phyloP scores from a whole-genome alignment of 495 filamentous ascomycete species.

The Aspergillus affinis region DNA sequence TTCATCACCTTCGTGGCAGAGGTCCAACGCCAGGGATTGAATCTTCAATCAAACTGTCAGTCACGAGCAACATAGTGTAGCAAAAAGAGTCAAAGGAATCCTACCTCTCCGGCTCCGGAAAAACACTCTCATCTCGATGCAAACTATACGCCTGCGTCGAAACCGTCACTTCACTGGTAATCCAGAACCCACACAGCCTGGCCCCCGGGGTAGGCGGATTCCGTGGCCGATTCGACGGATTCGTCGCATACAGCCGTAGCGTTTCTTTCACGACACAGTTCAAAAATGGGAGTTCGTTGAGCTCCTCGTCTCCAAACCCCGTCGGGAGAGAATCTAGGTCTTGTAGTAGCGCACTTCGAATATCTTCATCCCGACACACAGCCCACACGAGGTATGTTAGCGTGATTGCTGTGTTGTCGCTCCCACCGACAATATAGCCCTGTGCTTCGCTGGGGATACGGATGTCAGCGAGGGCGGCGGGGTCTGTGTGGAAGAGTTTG shows the following conservation, averaged over 20 bases:
- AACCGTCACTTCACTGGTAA: slow-evolving; percentile 19
- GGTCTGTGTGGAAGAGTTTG: slow-evolving; percentile 28
- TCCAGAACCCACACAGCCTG: slow-evolving; percentile 12
- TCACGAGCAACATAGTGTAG: too few relatives aligned
- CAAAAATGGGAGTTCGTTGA: slow-evolving; percentile 35
- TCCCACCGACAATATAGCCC: slow-evolving; percentile 42
- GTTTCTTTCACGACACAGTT: slow-evolving; percentile 51
- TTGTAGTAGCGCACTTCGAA: slow-evolving; percentile 11
- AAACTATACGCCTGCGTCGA: slow-evolving; percentile 36
- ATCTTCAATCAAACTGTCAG: too few relatives aligned
- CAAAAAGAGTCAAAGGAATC: too few relatives aligned
- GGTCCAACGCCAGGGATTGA: slow-evolving; percentile 28
- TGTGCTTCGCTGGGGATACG: slow-evolving; percentile 33
- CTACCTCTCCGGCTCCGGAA: slow-evolving; percentile 19
- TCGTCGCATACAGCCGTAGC: slow-evolving; percentile 44
- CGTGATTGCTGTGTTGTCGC: slow-evolving; percentile 35
- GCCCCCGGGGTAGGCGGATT: slow-evolving; percentile 13
- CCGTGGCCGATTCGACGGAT: slow-evolving; percentile 33
- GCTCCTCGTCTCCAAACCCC: slow-evolving; percentile 19
- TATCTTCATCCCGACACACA: slow-evolving; percentile 18
- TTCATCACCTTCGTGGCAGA: slow-evolving; percentile 39
- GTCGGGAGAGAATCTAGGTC: slow-evolving; percentile 21
- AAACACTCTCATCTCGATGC: slow-evolving; percentile 18
- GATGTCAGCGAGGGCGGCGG: slow-evolving; percentile 21
- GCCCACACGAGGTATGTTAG: slow-evolving; percentile 35